phyloP scores from a whole-genome alignment of 495 filamentous ascomycete species.

The Aspergillus taichungensis region DNA sequence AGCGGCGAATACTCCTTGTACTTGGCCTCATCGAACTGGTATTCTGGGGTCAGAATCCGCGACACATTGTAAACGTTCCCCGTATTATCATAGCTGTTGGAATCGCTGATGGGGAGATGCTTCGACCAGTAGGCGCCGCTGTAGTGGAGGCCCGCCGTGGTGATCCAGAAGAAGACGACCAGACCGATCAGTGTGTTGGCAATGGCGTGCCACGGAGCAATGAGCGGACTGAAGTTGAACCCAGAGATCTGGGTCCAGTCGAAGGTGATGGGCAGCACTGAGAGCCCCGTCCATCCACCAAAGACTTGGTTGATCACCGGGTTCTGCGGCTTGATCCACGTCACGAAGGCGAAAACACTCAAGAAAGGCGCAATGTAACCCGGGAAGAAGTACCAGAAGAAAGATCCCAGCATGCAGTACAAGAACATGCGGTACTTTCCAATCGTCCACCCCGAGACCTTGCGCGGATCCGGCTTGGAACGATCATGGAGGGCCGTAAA shows the following conservation, averaged over 20 bases:
- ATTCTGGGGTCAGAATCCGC: conserved; percentile 42
- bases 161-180: conserved; percentile 44
- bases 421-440: conserved; percentile 59
- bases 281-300: conserved; percentile 51
- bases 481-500: conserved; percentile 67
- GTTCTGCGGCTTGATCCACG: conserved; percentile 44
- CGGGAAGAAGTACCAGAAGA: conserved; percentile 55
- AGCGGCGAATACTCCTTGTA: conserved; percentile 52
- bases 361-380: conserved; percentile 40
- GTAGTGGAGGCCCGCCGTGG: conserved; percentile 45
- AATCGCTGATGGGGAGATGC: conserved; percentile 49
- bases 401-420: conserved; percentile 47
- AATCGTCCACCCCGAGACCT: conserved; percentile 56
- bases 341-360: conserved; percentile 38
- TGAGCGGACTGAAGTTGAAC: conserved; percentile 58
- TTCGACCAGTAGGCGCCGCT: conserved; percentile 39
- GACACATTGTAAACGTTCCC: conserved; percentile 42
- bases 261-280: conserved; percentile 53
- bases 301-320: conserved; percentile 48
- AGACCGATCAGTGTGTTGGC: conserved; percentile 49
- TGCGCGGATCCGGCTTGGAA: conserved; percentile 44
- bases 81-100: conserved; percentile 50
- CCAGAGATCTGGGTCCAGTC: conserved; percentile 63
- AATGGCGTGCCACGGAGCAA: conserved; percentile 60
- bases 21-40: conserved; percentile 44